These are phyloP conservation scores for Pugionium dolabratum DNA, from an alignment of 345 rosid genomes.

Conservation along the genomic window DNA sequence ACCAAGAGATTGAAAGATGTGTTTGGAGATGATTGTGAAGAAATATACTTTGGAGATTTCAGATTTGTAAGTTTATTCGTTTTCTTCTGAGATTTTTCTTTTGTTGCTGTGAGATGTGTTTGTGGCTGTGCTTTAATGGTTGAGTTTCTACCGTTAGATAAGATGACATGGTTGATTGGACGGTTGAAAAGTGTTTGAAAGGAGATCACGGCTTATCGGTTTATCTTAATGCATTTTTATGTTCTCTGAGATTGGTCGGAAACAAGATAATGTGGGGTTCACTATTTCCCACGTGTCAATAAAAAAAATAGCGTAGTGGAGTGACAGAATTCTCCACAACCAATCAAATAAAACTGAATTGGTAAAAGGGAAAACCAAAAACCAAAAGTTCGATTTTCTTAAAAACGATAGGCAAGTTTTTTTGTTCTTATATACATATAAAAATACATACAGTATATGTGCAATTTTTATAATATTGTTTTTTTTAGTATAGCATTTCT, in stretches of 20 bases:
- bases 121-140: conserved; percentile 63
- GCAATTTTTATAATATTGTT: neutral
- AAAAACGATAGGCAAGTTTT: neutral
- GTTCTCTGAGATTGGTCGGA: conserved; percentile 52
- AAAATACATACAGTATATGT: neutral
- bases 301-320: neutral
- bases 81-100: conserved; percentile 4
- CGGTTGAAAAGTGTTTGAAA: conserved; percentile 16
- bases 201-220: conserved; percentile 50
- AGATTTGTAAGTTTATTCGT: conserved; percentile 39
- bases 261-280: conserved; percentile 53
- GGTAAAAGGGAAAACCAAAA: neutral
- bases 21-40: conserved; percentile 32
- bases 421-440: no score
- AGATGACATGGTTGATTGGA: conserved; percentile 15
- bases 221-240: conserved; percentile 52
- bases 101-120: conserved; percentile 15
- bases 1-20: conserved; percentile 37
- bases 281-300: conserved; percentile 29
- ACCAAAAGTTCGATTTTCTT: conserved; percentile 7
- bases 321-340: conserved; percentile 22
- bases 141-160: conserved; percentile 21
- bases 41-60: conserved; percentile 13
- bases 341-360: conserved; percentile 9
- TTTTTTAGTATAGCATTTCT: neutral